Conservation (phyloP, 345 rosid genomes). For the Noccaea caerulescens region DNA sequence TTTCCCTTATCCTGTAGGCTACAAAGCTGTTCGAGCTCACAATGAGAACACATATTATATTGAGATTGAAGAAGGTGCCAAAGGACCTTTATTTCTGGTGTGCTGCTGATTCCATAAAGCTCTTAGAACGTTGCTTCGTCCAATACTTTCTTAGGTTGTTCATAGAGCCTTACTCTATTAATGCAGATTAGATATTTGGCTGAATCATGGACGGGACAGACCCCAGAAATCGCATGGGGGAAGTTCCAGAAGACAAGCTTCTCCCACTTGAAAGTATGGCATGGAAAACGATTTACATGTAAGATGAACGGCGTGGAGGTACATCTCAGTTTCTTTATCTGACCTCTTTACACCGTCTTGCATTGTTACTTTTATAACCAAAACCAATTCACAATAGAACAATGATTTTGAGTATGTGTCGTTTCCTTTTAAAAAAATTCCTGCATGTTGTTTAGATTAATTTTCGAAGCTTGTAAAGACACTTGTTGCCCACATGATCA, state of each 20-base stretch:
- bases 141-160: background rate
- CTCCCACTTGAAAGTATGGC: conserved; percentile 62
- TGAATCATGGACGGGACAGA: conserved; percentile 77
- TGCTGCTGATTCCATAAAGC: conserved; percentile 16
- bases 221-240: conserved; percentile 84
- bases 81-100: conserved; percentile 85
- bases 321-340: conserved; percentile 22
- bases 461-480: conserved; percentile 2
- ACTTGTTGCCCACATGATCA: background rate
- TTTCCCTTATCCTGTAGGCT: conserved; percentile 91
- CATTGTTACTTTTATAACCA: conserved; percentile 5
- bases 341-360: conserved; percentile 10
- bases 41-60: conserved; percentile 60
- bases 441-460: conserved; percentile 3
- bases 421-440: conserved; percentile 5
- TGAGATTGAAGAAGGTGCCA: conserved; percentile 77
- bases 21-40: conserved; percentile 66
- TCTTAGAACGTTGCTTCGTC: conserved; percentile 12
- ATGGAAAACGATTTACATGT: conserved; percentile 79
- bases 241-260: conserved; percentile 72
- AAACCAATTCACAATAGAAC: background rate
- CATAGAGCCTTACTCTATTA: conserved; percentile 20
- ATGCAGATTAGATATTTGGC: conserved; percentile 65
- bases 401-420: too few species aligned
- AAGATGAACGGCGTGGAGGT: conserved; percentile 84